A percentile compares a stretch with the other conserved stretches of the same genome.
phyloP scores from a whole-genome alignment of 371 early-diverging fungal species.

The Mortierella sp. region DNA sequence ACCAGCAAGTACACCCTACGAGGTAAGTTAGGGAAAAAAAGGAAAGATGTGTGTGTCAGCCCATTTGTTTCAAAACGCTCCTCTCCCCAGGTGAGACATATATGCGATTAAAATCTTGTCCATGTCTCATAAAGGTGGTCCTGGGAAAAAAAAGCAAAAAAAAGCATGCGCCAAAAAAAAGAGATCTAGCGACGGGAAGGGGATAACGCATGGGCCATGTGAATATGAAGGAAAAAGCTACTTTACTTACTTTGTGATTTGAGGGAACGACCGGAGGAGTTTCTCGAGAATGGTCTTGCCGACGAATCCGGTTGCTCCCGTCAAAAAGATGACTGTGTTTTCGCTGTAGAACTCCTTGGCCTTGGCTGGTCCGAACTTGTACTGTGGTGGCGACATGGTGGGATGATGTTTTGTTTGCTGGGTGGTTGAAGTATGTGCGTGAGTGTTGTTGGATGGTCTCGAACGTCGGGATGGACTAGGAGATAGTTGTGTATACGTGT shows the following conservation, averaged over 20 bases:
- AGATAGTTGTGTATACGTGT: no score
- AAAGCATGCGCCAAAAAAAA: not conserved
- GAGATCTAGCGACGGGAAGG: no score
- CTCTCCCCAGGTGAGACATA: not conserved
- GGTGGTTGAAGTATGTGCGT: not conserved
- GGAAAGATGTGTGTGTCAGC: no score
- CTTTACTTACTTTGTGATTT: conserved; percentile 47
- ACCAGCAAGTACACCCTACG: conserved; percentile 49
- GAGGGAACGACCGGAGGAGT: conserved; percentile 57
- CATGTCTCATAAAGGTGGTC: no score
- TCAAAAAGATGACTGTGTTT: conserved; percentile 62
- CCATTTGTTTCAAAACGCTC: no score
- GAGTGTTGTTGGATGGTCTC: not conserved
- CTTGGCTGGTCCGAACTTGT: conserved; percentile 40
- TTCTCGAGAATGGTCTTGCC: conserved; percentile 75
- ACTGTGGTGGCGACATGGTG: conserved; percentile 16
- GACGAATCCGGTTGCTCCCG: conserved; percentile 75
- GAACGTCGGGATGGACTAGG: no score
- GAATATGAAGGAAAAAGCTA: not conserved
- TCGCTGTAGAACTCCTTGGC: conserved; percentile 47
- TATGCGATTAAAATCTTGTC: not conserved
- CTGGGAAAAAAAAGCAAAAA: not conserved
- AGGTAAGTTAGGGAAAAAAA: conserved; percentile 1
- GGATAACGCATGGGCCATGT: not conserved
- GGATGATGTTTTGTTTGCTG: not conserved